These are phyloP conservation scores for Mycena epipterygia DNA, from an alignment of 768 basidiomycete species.

Conservation along the genomic window DNA sequence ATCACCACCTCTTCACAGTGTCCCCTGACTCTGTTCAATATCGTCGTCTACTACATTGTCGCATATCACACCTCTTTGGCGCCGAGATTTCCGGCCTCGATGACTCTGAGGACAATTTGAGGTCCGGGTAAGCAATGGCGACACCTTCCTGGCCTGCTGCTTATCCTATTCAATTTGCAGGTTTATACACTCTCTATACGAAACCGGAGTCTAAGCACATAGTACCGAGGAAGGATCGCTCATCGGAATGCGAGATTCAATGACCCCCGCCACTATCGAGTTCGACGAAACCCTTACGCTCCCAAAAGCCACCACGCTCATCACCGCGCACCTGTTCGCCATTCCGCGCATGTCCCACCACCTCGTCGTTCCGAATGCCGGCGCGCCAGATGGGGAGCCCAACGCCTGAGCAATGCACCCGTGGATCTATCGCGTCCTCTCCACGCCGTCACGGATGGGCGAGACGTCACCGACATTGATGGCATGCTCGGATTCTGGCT, in stretches of 20 bases:
- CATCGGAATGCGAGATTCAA: slow-evolving; percentile 26
- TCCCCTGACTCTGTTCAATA: neutral
- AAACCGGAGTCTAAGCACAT: neutral
- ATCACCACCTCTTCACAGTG: neutral
- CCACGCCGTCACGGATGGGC: too few relatives aligned
- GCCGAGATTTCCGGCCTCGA: neutral
- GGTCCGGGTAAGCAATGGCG: neutral
- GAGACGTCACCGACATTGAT: too few relatives aligned
- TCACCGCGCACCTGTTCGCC: too few relatives aligned
- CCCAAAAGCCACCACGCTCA: neutral
- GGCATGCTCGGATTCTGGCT: too few relatives aligned
- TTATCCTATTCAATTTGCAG: neutral
- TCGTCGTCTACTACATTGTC: neutral
- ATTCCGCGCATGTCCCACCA: too few relatives aligned
- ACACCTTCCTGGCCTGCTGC: neutral
- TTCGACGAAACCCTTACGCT: slow-evolving; percentile 11
- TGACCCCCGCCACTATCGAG: slow-evolving; percentile 25
- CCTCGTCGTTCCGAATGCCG: too few relatives aligned
- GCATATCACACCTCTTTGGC: neutral
- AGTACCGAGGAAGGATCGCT: slow-evolving; percentile 7
- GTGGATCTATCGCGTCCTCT: too few relatives aligned
- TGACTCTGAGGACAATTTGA: neutral
- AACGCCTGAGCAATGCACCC: too few relatives aligned
- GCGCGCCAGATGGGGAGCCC: too few relatives aligned
- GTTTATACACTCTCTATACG: neutral